Evolutionary conservation across 2,329 filamentous ascomycete genomes (phyloP).

Genomic region (Neofusicoccum cordaticola): DNA sequence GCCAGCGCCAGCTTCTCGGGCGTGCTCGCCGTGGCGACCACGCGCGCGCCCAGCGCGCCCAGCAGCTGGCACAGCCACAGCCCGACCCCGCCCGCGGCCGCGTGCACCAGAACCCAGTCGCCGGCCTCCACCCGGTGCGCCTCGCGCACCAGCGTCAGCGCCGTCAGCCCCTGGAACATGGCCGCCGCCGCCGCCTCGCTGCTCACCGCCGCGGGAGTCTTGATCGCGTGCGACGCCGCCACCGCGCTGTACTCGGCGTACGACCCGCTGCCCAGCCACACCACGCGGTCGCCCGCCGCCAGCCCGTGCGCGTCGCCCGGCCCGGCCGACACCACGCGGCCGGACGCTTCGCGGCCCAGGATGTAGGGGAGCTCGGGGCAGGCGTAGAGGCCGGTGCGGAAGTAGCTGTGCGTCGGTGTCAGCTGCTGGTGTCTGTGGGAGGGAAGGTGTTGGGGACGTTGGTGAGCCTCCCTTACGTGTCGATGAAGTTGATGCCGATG

Average conservation of each 20-base stretch:
- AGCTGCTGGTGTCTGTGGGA: neutral
- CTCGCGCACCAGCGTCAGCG: constrained; percentile 74
- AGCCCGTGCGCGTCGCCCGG: constrained; percentile 65
- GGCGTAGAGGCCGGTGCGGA: constrained; percentile 78
- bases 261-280: constrained; percentile 58
- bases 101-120: constrained; percentile 81
- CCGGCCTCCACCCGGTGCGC: constrained; percentile 67
- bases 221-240: constrained; percentile 54
- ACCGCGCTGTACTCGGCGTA: constrained; percentile 59
- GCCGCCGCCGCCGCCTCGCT: constrained; percentile 65
- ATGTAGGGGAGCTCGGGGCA: constrained; percentile 67
- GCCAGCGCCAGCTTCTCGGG: constrained; percentile 70
- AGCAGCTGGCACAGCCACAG: constrained; percentile 74
- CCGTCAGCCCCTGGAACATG: constrained; percentile 79
- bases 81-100: constrained; percentile 75
- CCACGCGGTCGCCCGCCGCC: constrained; percentile 66
- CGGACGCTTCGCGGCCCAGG: constrained; percentile 76
- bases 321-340: constrained; percentile 62
- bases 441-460: neutral
- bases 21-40: constrained; percentile 76
- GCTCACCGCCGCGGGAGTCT: constrained; percentile 61
- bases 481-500: constrained; percentile 84
- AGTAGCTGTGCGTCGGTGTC: constrained; percentile 56
- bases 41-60: constrained; percentile 66
- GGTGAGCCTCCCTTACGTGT: constrained; percentile 55